Percentiles rank a stretch among this genome's conserved stretches.
These are phyloP conservation scores for Platismatia glauca DNA, from an alignment of 495 filamentous ascomycete genomes.

Conservation along the genomic window DNA sequence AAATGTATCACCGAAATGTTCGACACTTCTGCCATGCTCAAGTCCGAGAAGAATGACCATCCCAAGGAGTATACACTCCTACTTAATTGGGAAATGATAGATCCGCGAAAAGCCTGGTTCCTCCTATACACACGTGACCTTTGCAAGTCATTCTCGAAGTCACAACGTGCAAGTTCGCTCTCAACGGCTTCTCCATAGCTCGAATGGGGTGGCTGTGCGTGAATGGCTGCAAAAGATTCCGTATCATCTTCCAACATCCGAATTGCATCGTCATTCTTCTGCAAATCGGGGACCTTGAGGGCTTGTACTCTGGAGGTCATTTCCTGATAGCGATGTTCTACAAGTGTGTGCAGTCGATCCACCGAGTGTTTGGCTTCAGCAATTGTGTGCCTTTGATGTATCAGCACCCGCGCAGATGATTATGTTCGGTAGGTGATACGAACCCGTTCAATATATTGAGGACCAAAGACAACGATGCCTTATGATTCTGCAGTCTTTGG, in stretches of 20 bases:
- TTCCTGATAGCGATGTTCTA: background rate
- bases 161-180: background rate
- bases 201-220: background rate
- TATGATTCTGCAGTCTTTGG: constrained; percentile 13
- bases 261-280: background rate
- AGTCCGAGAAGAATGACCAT: constrained; percentile 13
- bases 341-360: background rate
- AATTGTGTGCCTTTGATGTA: background rate
- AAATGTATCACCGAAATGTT: constrained; percentile 17
- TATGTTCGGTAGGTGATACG: background rate
- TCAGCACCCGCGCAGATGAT: background rate
- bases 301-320: background rate
- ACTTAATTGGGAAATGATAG: background rate
- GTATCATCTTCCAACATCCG: background rate
- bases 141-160: constrained; percentile 12
- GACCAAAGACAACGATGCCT: constrained; percentile 17
- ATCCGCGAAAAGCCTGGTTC: constrained; percentile 8
- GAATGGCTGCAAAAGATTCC: background rate
- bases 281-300: background rate
- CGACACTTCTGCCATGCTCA: constrained; percentile 17
- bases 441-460: constrained; percentile 14
- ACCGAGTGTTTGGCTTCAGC: background rate
- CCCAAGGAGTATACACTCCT: background rate
- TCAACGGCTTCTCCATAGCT: background rate
- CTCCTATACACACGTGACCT: constrained; percentile 15